Evolutionary conservation across 1,139 yeast species (phyloP), one percentile per base, ranked within the genome.

Genomic region (Sugiyamaella japonica): DNA sequence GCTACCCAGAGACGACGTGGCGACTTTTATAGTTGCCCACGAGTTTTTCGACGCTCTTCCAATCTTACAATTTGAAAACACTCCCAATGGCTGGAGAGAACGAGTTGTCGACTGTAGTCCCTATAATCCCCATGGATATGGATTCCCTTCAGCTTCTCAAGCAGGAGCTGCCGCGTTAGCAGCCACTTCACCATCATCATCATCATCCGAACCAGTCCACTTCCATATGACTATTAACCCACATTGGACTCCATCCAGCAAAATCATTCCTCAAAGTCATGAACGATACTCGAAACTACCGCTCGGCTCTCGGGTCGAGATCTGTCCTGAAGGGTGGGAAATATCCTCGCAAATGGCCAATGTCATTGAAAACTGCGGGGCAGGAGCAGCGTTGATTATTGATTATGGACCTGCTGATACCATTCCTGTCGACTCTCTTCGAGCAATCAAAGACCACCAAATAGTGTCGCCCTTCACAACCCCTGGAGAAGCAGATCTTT

Each of bases 11-110:
- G 74, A 73, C 3, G 74, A 72, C 3, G 51, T 65, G 16, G 80
- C 89, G 38, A 85, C 87, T 58, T 88, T 81, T 66, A 75, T 87
- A 7, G 67, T 89, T 53, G 95, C 95, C 0, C 96, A 89, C 67
- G 96, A 89, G 67, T 89, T 89, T 64, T 89, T 86, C 66, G 96
- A 89, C 71, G 96, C 96, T 0, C 74, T 89, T 56, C 96, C 96
- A 0, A 84, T 89, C 25, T 84, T 85, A 60, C 79, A 85, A 59
- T 89, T 86, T 66, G 78, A 80, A 54, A 79, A 79, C 60, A 82
- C 87, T 0, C 62, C 62, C 9, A 61, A 64, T 42, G 71, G 71
- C n/a, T 89, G 96, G 96, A 75, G 93, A 61, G 96, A 89, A 66
- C 76, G 82, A 42, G 66, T 86, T 45, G 95, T 89, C 29, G 95